Evolutionary conservation across 129 eudicot species (phyloP).

Genomic region (Deinandra increscens): DNA sequence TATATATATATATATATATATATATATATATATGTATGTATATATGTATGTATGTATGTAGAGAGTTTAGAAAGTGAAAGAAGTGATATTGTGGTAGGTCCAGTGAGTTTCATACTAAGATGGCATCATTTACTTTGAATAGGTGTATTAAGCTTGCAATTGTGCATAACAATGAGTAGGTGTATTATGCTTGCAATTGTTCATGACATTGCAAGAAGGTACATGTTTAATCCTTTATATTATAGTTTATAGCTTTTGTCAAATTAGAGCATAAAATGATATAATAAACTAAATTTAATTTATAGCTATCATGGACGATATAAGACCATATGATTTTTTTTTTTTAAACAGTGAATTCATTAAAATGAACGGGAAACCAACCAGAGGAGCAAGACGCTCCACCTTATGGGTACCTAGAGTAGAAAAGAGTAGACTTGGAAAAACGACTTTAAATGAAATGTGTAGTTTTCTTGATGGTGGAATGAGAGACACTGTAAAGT

Average conservation of each 20-base stretch:
- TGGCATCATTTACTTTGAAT: no score
- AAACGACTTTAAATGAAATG: constrained; percentile 91
- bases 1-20: no score
- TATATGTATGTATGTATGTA: no score
- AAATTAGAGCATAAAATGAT: neutral
- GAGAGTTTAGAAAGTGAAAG: no score
- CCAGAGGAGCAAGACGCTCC: no score
- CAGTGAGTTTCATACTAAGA: no score
- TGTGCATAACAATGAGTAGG: no score
- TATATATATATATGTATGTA: no score
- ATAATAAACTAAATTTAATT: constrained; percentile 17
- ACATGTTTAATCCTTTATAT: constrained; percentile 6
- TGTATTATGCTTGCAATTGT: constrained; percentile 95
- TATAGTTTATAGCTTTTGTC: neutral
- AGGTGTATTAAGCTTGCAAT: no score
- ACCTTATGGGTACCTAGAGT: constrained; percentile 85
- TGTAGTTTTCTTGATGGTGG: constrained; percentile 97
- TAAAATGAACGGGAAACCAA: no score
- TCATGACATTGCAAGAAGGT: constrained; percentile 99
- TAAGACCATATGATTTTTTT: constrained; percentile 95
- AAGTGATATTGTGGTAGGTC: no score
- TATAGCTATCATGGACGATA: constrained; percentile 91
- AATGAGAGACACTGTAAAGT: constrained; percentile 58
- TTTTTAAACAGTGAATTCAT: no score
- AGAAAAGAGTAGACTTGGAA: constrained; percentile 87